These are phyloP conservation scores for Entomortierella chlamydospora DNA, from an alignment of 192 early-diverging fungal species.

Conservation along the genomic window DNA sequence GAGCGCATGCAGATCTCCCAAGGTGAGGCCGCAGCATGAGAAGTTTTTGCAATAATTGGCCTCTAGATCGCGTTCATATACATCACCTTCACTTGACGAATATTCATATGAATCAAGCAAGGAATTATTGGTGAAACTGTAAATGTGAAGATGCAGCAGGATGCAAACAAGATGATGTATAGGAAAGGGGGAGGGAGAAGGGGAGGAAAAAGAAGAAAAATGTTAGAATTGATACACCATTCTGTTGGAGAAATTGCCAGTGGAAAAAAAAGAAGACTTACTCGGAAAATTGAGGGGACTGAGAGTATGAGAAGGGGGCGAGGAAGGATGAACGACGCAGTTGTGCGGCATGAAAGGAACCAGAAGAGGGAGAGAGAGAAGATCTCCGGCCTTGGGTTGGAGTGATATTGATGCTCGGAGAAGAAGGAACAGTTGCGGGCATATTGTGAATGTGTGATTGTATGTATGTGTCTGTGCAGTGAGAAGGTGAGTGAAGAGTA, in stretches of 20 bases:
- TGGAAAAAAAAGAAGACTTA: slow-evolving; percentile 15
- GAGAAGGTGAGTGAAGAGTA: not conserved
- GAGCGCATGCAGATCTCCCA: slow-evolving; percentile 93
- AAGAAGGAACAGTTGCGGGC: slow-evolving; percentile 24
- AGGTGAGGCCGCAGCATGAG: slow-evolving; percentile 90
- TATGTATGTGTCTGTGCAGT: not conserved
- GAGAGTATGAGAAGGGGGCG: slow-evolving; percentile 37
- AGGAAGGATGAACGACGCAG: slow-evolving; percentile 49
- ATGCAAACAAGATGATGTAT: not conserved
- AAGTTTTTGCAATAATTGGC: slow-evolving; percentile 96
- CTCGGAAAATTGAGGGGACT: slow-evolving; percentile 48
- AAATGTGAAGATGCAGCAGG: not conserved
- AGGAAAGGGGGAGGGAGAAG: not conserved
- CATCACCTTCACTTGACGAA: slow-evolving; percentile 32
- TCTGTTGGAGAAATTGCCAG: not conserved
- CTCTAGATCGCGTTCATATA: slow-evolving; percentile 78
- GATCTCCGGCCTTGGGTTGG: slow-evolving; percentile 11
- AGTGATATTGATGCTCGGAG: slow-evolving; percentile 47
- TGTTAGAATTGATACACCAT: not conserved
- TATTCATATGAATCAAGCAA: slow-evolving; percentile 39
- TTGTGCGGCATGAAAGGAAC: slow-evolving; percentile 41
- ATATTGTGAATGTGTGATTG: slow-evolving; percentile 13
- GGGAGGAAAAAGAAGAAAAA: not conserved
- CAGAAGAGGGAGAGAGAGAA: slow-evolving; percentile 21
- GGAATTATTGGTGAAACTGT: slow-evolving; percentile 11